Conservation (phyloP, 345 rosid species). For the Eucalyptus sp. region DNA sequence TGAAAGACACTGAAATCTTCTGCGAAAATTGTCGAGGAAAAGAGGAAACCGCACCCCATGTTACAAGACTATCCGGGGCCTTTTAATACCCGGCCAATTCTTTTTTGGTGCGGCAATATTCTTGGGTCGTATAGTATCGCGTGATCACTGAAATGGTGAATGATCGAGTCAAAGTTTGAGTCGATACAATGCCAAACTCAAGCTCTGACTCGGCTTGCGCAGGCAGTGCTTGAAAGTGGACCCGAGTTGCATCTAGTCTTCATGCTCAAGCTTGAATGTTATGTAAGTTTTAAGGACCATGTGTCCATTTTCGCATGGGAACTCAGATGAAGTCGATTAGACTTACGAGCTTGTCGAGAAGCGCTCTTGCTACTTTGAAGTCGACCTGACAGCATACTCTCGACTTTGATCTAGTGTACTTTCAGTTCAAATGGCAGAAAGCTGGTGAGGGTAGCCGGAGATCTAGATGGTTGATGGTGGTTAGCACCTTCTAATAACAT, state of each 20-base stretch:
- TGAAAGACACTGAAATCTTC: no score
- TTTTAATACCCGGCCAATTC: background rate
- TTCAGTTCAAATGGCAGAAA: background rate
- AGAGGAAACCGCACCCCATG: background rate
- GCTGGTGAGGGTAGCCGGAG: background rate
- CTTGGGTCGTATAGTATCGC: background rate
- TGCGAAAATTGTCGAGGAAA: background rate
- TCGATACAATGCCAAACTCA: background rate
- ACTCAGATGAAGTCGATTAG: background rate
- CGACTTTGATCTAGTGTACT: background rate
- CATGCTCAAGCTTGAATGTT: background rate
- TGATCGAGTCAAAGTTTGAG: background rate
- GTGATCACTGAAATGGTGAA: background rate
- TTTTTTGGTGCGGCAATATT: background rate
- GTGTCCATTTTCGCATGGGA: background rate
- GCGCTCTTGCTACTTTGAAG: background rate
- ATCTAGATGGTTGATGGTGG: background rate
- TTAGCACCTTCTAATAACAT: background rate
- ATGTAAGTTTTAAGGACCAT: background rate
- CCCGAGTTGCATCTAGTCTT: background rate
- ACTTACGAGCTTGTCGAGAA: background rate
- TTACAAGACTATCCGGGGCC: background rate
- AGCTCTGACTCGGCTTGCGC: background rate
- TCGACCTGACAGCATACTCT: background rate
- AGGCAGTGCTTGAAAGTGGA: background rate